Base-by-base conservation (phyloP, 371 early-diverging fungal genomes). In the Syncephalis plumigaleata region DNA sequence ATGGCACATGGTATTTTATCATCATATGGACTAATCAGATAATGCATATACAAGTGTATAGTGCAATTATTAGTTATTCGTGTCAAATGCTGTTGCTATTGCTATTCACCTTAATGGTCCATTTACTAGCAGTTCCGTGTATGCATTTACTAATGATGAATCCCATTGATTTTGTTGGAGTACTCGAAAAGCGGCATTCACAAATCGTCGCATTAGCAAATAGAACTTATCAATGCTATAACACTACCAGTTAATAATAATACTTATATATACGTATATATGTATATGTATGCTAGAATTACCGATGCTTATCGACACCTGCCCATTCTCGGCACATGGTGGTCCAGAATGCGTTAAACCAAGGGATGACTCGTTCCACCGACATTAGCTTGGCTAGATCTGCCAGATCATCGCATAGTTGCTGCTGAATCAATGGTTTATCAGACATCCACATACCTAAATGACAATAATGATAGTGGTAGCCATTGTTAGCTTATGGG, bases 371-470 rank as follows among this genome's bases (percentile, higher is more conserved):
- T 44, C 64, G 62, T 13, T 64, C 53, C 22, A 64, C 60, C 16
- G 74, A 71, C 52, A 87, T 67, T 11, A 60, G 63, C 42, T 79
- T 52, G 24, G 77, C 56, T 27, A 89, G 59, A 1, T 65, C 57
- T 0, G 85, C 86, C 11, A 94, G 71, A 36, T 76, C 73, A 47
- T 77, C 75, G 22, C 89, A 81, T 37, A 94, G 66, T 47, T 80
- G 75, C 60, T 90, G 88, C 59, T 94, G 94, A 25, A 91, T 73
- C 45, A 83, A 59, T 13, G 86, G 85, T 65, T 90, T 94, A 56
- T 94, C 94, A 1, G 91, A 87, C 79, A 91, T 82, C 94, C 94
- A 94, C 55, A 81, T 84, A 53, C 84, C 89, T 87, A 59, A 5
- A 22, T 1, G 24, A 58, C 4, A 17, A 18, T 15, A 45, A 1